Evolutionary conservation across 768 basidiomycete genomes (phyloP), one percentile per base, ranked within the genome.

Genomic region (Steccherinum ochraceum): DNA sequence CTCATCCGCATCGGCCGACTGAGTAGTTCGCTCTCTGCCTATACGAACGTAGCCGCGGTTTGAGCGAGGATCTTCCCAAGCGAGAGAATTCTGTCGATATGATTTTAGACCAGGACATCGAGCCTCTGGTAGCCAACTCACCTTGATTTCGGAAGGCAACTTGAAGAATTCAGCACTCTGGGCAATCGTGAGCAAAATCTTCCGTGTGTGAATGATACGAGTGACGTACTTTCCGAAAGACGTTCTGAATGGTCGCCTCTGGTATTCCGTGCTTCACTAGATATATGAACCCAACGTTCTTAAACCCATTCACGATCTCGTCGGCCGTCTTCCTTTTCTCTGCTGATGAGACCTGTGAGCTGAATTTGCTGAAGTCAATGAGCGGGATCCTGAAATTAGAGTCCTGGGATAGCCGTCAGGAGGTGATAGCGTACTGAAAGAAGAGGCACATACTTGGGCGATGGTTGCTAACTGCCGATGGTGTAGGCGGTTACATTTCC

Each of bases 61-160:
- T 5, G 89, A 78, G 39, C 87, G 81, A 52, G 90, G 89, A 62
- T 90, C 87, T 50, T 87, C 84, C 90, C 90, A 93, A 51, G 82
- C 81, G 4, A 92, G 74, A 53, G 72, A 69, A 45, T 74, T 69
- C 83, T 89, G 56, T 5, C 27, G 25, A 35, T 40, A 27, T n/a
- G 43, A 39, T 39, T 11, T 39, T 39, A 39, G 11, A 11, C n/a
- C 35, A 11, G n/a, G 35, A n/a, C 35, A 55, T 16, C 41, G 47
- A 24, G 48, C 13, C 2, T 20, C 42, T 16, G 39, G 27, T 18
- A 18, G 18, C 3, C 45, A 57, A 16, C 53, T 24, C 48, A 79
- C 86, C 72, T 91, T 91, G 41, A 70, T 64, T 43, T 81, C 78
- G 41, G 66, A 59, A 3, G 89, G 80, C 49, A 93, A 65, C 24